Evolutionary conservation across 129 eudicot genomes (phyloP), one percentile per base, ranked within the genome.

Genomic region (carrot (Daucus carota)): DNA sequence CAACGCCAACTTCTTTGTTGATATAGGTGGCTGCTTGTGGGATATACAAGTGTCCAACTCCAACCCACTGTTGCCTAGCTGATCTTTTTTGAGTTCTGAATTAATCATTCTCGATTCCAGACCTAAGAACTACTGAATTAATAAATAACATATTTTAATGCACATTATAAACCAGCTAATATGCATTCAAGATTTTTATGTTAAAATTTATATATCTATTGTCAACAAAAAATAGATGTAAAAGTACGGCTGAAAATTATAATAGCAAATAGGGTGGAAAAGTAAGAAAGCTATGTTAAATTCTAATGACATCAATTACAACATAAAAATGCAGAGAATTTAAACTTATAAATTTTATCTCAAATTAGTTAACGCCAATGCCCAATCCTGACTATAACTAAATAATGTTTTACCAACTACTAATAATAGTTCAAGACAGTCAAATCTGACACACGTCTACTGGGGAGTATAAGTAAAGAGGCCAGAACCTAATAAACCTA

Each of bases 1-100:
- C 24, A 92, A 76, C 41, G 90, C 91, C 57, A 83, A 79, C 88
- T 92, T 92, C 77, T 84, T 92, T 6, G 81, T 31, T 43, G 85
- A 78, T 75, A 50, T 48, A 54, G 84, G 59, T n/a, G 80, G 83
- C 67, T 78, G 90, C 83, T 86, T 85, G 63, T 69, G 82, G 62
- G 63, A 75, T 40, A 82, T 70, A 45, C 85, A 75, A 24, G 74
- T 16, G 57, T 73, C 83, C 15, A 69, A 70, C 40, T 73, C 83
- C 15, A 69, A 70, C 40, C 70, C 82, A 47, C 81, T 85, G 72
- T 73, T 38, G 46, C 47, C 81, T 33, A 59, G 34, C 45, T 80
- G 87, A 52, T 52, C 22, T 22, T 47, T 72, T 24, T 76, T 88
- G 31, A 74, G 28, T 83, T 89, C 89, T 1, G 88, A 78, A 72